Evolutionary conservation across 805 yeast species (phyloP), one percentile per base, ranked within the genome.

Genomic region (Candida vaughaniae): DNA sequence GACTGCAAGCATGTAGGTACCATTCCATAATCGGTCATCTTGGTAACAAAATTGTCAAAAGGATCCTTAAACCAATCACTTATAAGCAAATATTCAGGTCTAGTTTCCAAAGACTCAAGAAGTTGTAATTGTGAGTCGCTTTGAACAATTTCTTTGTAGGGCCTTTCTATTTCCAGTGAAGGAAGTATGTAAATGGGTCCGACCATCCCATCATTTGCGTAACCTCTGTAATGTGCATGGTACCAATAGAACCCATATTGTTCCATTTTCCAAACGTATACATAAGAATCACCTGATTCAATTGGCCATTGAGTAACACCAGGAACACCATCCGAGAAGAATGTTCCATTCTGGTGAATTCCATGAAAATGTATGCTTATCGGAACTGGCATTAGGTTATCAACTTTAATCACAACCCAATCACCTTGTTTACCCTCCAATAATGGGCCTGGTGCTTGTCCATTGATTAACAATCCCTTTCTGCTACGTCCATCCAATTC

Each of bases 361-460:
- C 82, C 82, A 43, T 77, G 82, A 52, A 73, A 75, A 45, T 77
- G 82, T n/a, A 76, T 33, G 1, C 76, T 47, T 0, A 74, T 66
- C 0, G 65, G 49, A 3, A 58, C 62, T n/a, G 58, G 49, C 5
- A 68, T 53, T 15, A 52, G 47, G 46, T 76, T 77, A 26, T 50
- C 45, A 11, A 73, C 60, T 2, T 55, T 55, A 2, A 75, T 64
- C 3, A 39, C 41, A 1, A 62, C 39, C 61, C 65, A 38, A 51
- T 58, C 44, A 58, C 71, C 42, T 36, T 58, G 64, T 20, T 53
- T 49, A 2, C 55, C 64, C 6, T 61, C 59, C 1, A 77, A 51
- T 6, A 56, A 46, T 1, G 82, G 82, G 0, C 78, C 77, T 1
- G 82, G 82, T 36, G 70, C 71, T 37, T 59, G 44, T 22, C 71